Evolutionary conservation across 2,329 filamentous ascomycete genomes (phyloP).

Genomic region (Fonsecaea nubica): DNA sequence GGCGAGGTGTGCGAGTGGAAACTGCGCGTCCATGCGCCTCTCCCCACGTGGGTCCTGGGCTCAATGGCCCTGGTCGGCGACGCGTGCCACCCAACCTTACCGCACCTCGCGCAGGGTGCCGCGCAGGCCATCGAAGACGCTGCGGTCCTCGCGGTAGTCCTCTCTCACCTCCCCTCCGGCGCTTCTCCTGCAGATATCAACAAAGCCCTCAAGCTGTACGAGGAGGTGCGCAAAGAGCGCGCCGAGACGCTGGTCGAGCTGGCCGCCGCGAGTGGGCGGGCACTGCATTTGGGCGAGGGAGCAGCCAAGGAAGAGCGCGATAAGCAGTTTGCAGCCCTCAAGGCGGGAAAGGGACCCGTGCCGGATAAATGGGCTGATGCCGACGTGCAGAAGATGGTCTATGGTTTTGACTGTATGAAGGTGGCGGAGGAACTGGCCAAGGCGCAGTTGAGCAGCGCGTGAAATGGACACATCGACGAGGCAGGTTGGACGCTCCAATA

Average conservation of each 20-base stretch:
- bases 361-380: slow-evolving; percentile 75
- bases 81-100: slow-evolving; percentile 68
- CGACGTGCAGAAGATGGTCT: slow-evolving; percentile 71
- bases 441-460: slow-evolving; percentile 11
- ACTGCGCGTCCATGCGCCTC: slow-evolving; percentile 65
- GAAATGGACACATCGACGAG: background rate
- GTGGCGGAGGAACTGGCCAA: slow-evolving; percentile 56
- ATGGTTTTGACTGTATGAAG: slow-evolving; percentile 66
- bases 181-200: slow-evolving; percentile 56
- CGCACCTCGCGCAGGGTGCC: slow-evolving; percentile 69
- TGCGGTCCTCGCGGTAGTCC: slow-evolving; percentile 61
- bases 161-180: slow-evolving; percentile 53
- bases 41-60: slow-evolving; percentile 67
- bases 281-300: slow-evolving; percentile 64
- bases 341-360: slow-evolving; percentile 56
- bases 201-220: slow-evolving; percentile 63
- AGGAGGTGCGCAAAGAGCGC: slow-evolving; percentile 62
- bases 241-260: slow-evolving; percentile 64
- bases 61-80: slow-evolving; percentile 63
- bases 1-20: slow-evolving; percentile 74
- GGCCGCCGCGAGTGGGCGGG: slow-evolving; percentile 61
- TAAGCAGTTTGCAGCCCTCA: slow-evolving; percentile 61
- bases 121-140: slow-evolving; percentile 71
- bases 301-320: slow-evolving; percentile 66
- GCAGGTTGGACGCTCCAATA: background rate